These are phyloP conservation scores for Castanea crenata DNA, from an alignment of 306 rosid genomes.

Conservation along the genomic window DNA sequence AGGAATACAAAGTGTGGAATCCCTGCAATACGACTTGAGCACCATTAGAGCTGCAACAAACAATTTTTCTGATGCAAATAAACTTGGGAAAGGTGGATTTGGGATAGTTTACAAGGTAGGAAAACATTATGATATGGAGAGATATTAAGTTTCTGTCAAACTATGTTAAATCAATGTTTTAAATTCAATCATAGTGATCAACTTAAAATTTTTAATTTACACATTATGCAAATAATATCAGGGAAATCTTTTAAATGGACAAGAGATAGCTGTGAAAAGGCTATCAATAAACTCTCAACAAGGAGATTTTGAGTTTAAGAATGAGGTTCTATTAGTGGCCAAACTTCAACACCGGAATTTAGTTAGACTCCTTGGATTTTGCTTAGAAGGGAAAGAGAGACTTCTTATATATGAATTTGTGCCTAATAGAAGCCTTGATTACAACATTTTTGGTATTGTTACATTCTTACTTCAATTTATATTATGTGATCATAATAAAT, in stretches of 20 bases:
- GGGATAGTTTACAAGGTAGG: slow-evolving; percentile 43
- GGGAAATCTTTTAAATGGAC: slow-evolving; percentile 24
- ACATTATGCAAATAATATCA: background rate
- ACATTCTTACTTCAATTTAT: no score
- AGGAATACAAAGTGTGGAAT: no score
- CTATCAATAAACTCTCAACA: slow-evolving; percentile 17
- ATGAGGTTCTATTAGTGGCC: no score
- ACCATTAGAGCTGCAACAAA: slow-evolving; percentile 19
- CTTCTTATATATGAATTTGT: slow-evolving; percentile 41
- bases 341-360: no score
- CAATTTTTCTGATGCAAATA: slow-evolving; percentile 34
- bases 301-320: background rate
- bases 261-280: slow-evolving; percentile 32
- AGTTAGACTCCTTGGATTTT: no score
- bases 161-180: no score
- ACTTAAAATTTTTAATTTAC: no score
- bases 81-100: slow-evolving; percentile 47
- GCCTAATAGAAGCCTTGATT: slow-evolving; percentile 19
- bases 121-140: background rate
- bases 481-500: no score
- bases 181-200: no score
- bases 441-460: no score
- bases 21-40: no score
- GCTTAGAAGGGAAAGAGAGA: slow-evolving; percentile 1
- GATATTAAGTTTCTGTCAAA: no score